phyloP scores from a whole-genome alignment of 495 filamentous ascomycete genomes.

The Xylaria castorea region DNA sequence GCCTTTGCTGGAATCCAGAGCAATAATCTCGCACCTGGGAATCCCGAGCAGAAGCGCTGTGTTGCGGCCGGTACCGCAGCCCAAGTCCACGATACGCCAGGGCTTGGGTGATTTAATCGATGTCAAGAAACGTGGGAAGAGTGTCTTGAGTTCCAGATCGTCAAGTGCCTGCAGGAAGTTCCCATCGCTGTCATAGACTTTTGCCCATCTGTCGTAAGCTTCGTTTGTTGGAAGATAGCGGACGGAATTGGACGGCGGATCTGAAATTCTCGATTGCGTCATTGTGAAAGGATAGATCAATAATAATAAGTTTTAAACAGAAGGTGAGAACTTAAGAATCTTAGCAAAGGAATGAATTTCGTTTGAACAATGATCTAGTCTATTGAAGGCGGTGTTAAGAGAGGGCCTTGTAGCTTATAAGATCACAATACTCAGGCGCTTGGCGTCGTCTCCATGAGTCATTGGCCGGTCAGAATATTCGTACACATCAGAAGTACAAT shows the following conservation, averaged over 20 bases:
- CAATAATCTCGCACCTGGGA: slow-evolving; percentile 36
- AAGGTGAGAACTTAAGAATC: not conserved
- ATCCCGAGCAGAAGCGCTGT: slow-evolving; percentile 62
- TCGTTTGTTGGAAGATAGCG: slow-evolving; percentile 41
- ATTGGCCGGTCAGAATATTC: not conserved
- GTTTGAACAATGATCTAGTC: not conserved
- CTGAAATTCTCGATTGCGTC: slow-evolving; percentile 8
- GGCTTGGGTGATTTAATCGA: slow-evolving; percentile 38
- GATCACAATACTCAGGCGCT: not conserved
- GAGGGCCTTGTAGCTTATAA: not conserved
- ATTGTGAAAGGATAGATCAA: not conserved
- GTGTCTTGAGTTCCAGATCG: slow-evolving; percentile 58
- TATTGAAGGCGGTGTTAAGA: not conserved
- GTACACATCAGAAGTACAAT: not conserved
- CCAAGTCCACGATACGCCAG: slow-evolving; percentile 64
- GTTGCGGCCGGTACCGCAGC: slow-evolving; percentile 75
- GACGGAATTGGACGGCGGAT: slow-evolving; percentile 27
- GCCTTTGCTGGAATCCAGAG: slow-evolving; percentile 47
- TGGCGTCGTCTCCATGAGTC: slow-evolving; percentile 5
- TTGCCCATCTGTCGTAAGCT: slow-evolving; percentile 46
- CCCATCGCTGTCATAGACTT: slow-evolving; percentile 70
- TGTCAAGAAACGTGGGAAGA: slow-evolving; percentile 62
- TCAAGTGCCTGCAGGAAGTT: slow-evolving; percentile 78
- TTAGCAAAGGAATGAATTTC: not conserved
- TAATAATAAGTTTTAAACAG: not conserved